Conservation (phyloP, 2,329 filamentous ascomycete genomes). For the Pseudopyricularia javanii region DNA sequence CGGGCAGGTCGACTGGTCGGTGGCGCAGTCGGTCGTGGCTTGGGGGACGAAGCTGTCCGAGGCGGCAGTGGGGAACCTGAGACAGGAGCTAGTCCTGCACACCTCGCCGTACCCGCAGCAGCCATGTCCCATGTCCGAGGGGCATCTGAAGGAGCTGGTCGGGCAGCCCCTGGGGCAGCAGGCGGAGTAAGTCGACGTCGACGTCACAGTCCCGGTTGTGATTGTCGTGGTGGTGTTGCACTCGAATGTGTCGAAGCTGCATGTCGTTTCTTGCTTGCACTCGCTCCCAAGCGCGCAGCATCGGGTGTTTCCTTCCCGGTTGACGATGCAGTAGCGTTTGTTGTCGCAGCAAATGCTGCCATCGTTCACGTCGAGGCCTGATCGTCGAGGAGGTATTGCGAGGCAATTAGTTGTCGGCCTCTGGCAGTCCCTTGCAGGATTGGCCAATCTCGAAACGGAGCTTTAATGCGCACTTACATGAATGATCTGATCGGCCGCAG, state of each 20-base stretch:
- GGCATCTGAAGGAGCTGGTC: constrained; percentile 31
- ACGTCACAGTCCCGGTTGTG: constrained; percentile 4
- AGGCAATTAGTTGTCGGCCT: not conserved
- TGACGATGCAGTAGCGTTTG: constrained; percentile 17
- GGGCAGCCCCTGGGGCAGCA: constrained; percentile 28
- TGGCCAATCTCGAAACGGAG: not conserved
- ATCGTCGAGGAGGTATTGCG: not conserved
- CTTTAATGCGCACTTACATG: not conserved
- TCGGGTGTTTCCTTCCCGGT: constrained; percentile 8
- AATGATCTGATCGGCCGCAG: not conserved
- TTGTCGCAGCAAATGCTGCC: constrained; percentile 13
- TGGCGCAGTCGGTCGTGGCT: constrained; percentile 29
- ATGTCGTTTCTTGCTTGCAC: constrained; percentile 15
- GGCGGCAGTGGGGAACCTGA: constrained; percentile 7
- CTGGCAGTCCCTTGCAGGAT: too few species aligned
- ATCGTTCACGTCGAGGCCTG: constrained; percentile 15
- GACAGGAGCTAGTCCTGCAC: constrained; percentile 28
- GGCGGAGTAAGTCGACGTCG: constrained; percentile 12
- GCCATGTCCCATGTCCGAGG: constrained; percentile 26
- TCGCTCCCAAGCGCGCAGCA: constrained; percentile 19
- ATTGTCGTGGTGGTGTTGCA: constrained; percentile 12
- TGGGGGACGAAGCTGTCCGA: constrained; percentile 17
- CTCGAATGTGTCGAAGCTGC: constrained; percentile 14
- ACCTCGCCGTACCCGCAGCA: constrained; percentile 34
- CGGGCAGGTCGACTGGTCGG: constrained; percentile 28